These are phyloP conservation scores for Conticribra guillardii DNA, from an alignment of 108 stramenopile genomes.

Conservation along the genomic window DNA sequence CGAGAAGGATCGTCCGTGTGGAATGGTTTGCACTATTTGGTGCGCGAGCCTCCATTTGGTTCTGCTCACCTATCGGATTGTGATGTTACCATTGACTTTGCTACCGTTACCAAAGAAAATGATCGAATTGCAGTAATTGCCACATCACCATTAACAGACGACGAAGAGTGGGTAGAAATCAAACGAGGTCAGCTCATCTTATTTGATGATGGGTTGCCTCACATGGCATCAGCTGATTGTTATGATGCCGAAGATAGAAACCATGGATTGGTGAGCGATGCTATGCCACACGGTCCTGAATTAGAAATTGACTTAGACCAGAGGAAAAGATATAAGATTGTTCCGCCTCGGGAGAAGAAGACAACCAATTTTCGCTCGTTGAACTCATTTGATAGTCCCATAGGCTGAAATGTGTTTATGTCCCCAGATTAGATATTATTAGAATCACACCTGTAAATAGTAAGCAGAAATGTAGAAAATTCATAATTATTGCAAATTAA, in stretches of 20 bases:
- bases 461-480: no score
- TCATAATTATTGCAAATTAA: no score
- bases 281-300: constrained; percentile 1
- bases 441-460: no score
- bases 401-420: no score
- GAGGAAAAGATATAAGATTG: no score
- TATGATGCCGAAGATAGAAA: constrained; percentile 58
- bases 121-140: constrained; percentile 84
- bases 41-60: constrained; percentile 61
- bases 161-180: constrained; percentile 76
- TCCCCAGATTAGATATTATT: no score
- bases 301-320: constrained; percentile 26
- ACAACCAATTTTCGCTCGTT: no score
- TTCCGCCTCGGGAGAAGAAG: no score
- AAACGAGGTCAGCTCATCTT: constrained; percentile 65
- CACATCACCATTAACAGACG: constrained; percentile 75
- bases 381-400: no score
- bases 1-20: constrained; percentile 76
- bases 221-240: constrained; percentile 47
- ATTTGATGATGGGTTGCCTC: constrained; percentile 74
- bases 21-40: constrained; percentile 86
- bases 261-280: constrained; percentile 52
- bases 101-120: constrained; percentile 54
- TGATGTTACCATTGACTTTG: constrained; percentile 68
- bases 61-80: constrained; percentile 47